Evolutionary conservation across 331 rosid genomes (phyloP).

Genomic region (Rhamnella rubrinervis): DNA sequence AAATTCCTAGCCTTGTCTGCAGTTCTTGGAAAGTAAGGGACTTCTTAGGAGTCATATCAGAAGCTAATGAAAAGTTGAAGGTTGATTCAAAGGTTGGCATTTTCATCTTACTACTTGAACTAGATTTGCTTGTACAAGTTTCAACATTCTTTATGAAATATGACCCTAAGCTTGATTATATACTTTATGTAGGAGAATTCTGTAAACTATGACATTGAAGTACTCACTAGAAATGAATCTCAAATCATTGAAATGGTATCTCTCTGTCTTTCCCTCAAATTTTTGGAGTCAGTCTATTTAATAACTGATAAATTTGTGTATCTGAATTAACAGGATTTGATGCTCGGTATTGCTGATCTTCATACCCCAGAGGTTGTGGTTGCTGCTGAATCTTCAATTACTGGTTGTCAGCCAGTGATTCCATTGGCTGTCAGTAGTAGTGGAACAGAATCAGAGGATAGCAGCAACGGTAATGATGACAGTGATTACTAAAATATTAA

Average conservation of each 20-base stretch:
- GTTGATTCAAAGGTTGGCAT: conserved; percentile 62
- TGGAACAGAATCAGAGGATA: conserved; percentile 53
- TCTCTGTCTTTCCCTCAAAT: neutral
- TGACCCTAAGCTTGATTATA: conserved; percentile 8
- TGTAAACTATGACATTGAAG: conserved; percentile 66
- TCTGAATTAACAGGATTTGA: conserved; percentile 61
- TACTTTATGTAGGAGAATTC: conserved; percentile 51
- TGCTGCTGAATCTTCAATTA: conserved; percentile 81
- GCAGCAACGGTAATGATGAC: conserved; percentile 30
- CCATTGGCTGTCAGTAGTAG: conserved; percentile 43
- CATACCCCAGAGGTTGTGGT: conserved; percentile 84
- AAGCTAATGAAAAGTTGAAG: conserved; percentile 66
- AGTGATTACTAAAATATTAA: neutral
- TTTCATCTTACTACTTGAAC: conserved; percentile 13
- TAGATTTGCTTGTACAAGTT: neutral
- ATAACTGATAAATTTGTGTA: neutral
- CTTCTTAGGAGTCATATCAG: conserved; percentile 79
- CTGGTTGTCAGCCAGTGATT: conserved; percentile 51
- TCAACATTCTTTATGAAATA: neutral
- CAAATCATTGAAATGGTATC: conserved; percentile 68
- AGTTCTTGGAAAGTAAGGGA: conserved; percentile 77
- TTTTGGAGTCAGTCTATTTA: neutral
- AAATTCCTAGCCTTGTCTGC: conserved; percentile 27
- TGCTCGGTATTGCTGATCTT: conserved; percentile 89
- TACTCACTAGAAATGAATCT: conserved; percentile 68